Evolutionary conservation across 345 rosid genomes (phyloP), one percentile per base, ranked within the genome.

Genomic region (Populus simonii): DNA sequence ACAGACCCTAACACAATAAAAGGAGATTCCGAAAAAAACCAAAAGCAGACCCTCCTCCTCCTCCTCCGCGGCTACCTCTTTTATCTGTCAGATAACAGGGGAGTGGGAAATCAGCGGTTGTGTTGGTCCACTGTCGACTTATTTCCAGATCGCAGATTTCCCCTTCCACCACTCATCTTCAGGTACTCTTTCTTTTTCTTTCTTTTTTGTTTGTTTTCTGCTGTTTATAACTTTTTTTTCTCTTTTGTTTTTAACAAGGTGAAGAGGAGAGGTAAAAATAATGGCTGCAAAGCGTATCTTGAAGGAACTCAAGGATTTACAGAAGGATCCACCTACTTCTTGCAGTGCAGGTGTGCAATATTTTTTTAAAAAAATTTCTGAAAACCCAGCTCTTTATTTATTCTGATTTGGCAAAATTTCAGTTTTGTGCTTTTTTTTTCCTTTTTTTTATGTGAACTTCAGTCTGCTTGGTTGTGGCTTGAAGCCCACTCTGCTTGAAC

Each of bases 261-360:
- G 36, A 35, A 23, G n/a, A 41, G 57, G 66, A 63, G 80, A 78
- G 25, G 65, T 10, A 4, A 23, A 49, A 8, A 25, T 59, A 78
- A 81, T 86, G 88, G 88, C 86, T 79, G 81, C 88, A 13, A 86
- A 86, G 82, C 85, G 88, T 73, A 86, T 86, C 38, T 77, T 86
- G 85, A 86, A 86, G 81, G 88, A 85, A 72, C 85, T 85, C 49
- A 85, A 85, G 85, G 87, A 85, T 78, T 80, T 85, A 82, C 87
- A 85, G 85, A 86, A 79, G 70, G 86, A 86, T 69, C 88, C 88
- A 23, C 88, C 86, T 41, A 86, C 85, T 47, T 86, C 88, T 71
- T 86, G 88, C 85, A 86, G 86, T 65, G 88, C 88, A 31, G 86
- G 88, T 86, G 57, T 47, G 41, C 7, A 11, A 5, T 17, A 7